phyloP scores from a whole-genome alignment of 331 rosid genomes.

The Rosa hybrid region DNA sequence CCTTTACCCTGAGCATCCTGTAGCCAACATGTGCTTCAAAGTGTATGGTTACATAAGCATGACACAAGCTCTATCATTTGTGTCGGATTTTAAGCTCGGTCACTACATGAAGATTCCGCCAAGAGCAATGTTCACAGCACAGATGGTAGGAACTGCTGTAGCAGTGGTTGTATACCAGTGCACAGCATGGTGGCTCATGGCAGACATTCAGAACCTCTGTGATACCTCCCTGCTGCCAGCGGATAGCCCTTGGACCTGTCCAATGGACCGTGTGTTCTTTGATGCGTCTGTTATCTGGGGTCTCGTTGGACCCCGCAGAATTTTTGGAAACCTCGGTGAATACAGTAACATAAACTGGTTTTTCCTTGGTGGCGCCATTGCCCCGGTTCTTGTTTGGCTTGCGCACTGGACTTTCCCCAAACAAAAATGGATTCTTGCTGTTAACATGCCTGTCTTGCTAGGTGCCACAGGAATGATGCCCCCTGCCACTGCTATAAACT shows the following conservation, averaged over 20 bases:
- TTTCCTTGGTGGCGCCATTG: conserved; percentile 70
- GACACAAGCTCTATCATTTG: conserved; percentile 64
- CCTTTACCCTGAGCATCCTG: conserved; percentile 77
- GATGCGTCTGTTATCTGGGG: conserved; percentile 85
- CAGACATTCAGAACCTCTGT: conserved; percentile 61
- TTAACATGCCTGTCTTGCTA: conserved; percentile 74
- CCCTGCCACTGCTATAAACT: conserved; percentile 70
- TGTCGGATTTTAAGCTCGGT: conserved; percentile 84
- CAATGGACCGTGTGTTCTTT: conserved; percentile 66
- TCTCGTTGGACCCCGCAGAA: conserved; percentile 73
- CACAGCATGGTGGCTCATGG: conserved; percentile 96
- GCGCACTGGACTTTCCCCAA: conserved; percentile 62
- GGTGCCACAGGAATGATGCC: conserved; percentile 84
- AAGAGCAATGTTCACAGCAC: conserved; percentile 86
- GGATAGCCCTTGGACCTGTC: conserved; percentile 81
- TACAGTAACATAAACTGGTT: conserved; percentile 57
- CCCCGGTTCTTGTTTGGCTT: conserved; percentile 65
- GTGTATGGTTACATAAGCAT: conserved; percentile 86
- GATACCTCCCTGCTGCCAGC: conserved; percentile 48
- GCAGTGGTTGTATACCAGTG: conserved; percentile 59
- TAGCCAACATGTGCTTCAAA: conserved; percentile 93
- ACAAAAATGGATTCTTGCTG: conserved; percentile 51
- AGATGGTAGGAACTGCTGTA: conserved; percentile 72
- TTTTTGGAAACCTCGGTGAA: conserved; percentile 69
- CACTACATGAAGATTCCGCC: conserved; percentile 98